These are phyloP conservation scores for Colletotrichum sp. DNA, from an alignment of 2,329 filamentous ascomycete species.

Conservation along the genomic window DNA sequence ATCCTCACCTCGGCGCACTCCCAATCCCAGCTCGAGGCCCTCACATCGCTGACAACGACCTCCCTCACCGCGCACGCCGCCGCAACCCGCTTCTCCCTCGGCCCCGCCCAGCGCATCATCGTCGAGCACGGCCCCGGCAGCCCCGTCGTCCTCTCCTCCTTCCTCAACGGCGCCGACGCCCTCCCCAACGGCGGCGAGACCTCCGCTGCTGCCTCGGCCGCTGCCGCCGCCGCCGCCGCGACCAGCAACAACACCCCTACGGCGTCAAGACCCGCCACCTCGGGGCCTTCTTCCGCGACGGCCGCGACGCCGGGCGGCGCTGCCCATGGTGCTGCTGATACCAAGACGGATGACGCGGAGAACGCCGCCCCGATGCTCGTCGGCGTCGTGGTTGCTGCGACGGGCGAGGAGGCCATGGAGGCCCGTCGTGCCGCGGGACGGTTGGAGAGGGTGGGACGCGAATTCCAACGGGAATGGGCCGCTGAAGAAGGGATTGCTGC, in stretches of 20 bases:
- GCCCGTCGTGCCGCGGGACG: slow-evolving; percentile 57
- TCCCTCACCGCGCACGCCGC: slow-evolving; percentile 60
- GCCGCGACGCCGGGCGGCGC: not conserved
- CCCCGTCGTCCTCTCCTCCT: slow-evolving; percentile 50
- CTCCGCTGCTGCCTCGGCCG: not conserved
- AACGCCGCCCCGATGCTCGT: slow-evolving; percentile 56
- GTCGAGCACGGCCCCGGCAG: slow-evolving; percentile 57
- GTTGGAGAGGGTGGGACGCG: slow-evolving; percentile 59
- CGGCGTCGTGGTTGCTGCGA: slow-evolving; percentile 57
- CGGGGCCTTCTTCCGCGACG: not conserved
- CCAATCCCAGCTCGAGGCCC: slow-evolving; percentile 49
- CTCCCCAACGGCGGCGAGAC: slow-evolving; percentile 10
- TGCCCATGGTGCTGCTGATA: not conserved
- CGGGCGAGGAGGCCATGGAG: slow-evolving; percentile 51
- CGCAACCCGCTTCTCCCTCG: slow-evolving; percentile 57
- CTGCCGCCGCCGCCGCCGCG: not conserved
- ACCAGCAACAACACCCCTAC: not conserved
- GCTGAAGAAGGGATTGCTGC: slow-evolving; percentile 30
- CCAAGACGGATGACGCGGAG: slow-evolving; percentile 1
- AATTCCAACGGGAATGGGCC: slow-evolving; percentile 60
- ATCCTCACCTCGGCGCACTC: slow-evolving; percentile 59
- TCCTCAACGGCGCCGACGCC: slow-evolving; percentile 42
- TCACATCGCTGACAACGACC: slow-evolving; percentile 56
- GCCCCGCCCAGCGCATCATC: slow-evolving; percentile 60
- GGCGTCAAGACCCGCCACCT: not conserved